Base-by-base conservation (phyloP, 352 stramenopile genomes). In the Aphanomyces astaci region DNA sequence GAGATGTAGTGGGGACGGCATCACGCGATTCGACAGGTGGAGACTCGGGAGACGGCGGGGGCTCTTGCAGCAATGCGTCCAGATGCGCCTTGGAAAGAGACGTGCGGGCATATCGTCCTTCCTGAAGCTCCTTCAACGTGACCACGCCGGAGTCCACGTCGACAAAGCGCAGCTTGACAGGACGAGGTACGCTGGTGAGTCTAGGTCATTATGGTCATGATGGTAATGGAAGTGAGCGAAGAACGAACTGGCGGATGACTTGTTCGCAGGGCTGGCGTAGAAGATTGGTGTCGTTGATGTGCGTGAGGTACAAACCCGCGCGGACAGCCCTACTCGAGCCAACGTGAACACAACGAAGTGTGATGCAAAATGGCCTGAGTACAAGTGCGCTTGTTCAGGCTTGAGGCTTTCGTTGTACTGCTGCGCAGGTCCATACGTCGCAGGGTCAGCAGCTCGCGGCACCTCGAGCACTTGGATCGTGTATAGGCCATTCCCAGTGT, bases 401-500 rank as follows among this genome's bases (percentile, higher is more conserved):
- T 81, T 82, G 13, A 91, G 63, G 9, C 72, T 76, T 1, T 78
- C 75, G 54, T 93, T 93, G 75, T 91, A 91, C 31, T 81, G 72
- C 53, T 91, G 78, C 22, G 82, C 84, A 27, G 84, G 82, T 0
- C 82, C 81, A n/a, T 63, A 22, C 31, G 51, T 63, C 36, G 25
- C n/a, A 13, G 31, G 31, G 19, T 22, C 49, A 39, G 39, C 48
- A 43, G 78, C 81, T 73, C 86, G 86, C 55, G 73, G 90, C 63
- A 94, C 75, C 54, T 94, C 83, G 5, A 90, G 74, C 9, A 94
- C 62, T 24, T 84, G 82, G 43, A 94, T 89, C 22, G 73, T 90
- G 70, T 94, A 94, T 22, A 92, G 66, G n/a, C 85, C 85, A 57
- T 94, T 94, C 33, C 85, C 85, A 17, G 83, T 94, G 75, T 92